Conservation (phyloP, 768 basidiomycete species). For the Fibroporia radiculosa region DNA sequence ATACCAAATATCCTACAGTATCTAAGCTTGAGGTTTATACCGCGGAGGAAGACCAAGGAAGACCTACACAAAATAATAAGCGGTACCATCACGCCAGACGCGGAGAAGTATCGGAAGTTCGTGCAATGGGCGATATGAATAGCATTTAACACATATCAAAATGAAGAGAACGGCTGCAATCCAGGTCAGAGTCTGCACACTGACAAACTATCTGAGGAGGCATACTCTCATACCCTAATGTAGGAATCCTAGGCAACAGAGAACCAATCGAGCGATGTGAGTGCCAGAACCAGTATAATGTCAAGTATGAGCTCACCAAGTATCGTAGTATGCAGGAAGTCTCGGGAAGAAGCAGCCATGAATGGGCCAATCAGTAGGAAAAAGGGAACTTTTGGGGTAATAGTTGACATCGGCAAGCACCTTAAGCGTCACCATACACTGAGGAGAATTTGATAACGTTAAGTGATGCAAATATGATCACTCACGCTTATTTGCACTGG, state of each 20-base stretch:
- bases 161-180: constrained; percentile 10
- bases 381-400: neutral
- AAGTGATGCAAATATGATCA: neutral
- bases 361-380: constrained; percentile 8
- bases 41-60: constrained; percentile 4
- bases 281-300: too few relatives aligned
- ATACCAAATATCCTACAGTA: constrained; percentile 6
- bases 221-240: constrained; percentile 11
- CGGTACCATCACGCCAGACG: constrained; percentile 12
- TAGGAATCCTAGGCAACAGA: constrained; percentile 3
- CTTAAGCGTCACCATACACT: neutral
- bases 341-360: constrained; percentile 6
- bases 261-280: too few relatives aligned
- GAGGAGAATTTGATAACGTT: neutral
- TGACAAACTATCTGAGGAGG: too few relatives aligned
- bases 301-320: constrained; percentile 8
- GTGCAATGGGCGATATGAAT: constrained; percentile 10
- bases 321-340: neutral
- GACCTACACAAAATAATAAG: constrained; percentile 10
- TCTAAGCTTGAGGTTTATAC: neutral
- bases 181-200: too few relatives aligned
- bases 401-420: neutral
- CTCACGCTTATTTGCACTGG: neutral
- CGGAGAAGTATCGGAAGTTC: constrained; percentile 10
- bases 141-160: constrained; percentile 10